These are phyloP conservation scores for Amanita molliuscula DNA, from an alignment of 768 basidiomycete genomes.

Conservation along the genomic window DNA sequence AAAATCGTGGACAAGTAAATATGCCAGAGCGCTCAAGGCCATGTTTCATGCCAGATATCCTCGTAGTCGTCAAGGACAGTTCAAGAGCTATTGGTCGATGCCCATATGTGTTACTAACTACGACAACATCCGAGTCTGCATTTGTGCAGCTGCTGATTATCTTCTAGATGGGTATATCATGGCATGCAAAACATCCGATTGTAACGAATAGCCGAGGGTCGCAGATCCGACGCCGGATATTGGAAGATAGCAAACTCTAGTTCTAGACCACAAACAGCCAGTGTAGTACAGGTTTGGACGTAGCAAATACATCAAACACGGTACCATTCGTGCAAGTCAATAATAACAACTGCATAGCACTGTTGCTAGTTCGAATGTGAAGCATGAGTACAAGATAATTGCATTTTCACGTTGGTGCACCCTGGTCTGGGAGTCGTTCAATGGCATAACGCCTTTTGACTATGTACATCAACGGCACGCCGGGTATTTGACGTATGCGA, in stretches of 20 bases:
- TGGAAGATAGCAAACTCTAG: not conserved
- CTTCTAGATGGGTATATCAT: not conserved
- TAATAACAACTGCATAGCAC: not conserved
- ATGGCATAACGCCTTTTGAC: slow-evolving; percentile 88
- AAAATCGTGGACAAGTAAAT: no score
- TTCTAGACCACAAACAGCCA: not conserved
- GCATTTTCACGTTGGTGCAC: slow-evolving; percentile 48
- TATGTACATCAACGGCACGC: slow-evolving; percentile 97
- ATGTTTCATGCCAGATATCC: no score
- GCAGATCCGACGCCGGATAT: not conserved
- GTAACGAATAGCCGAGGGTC: not conserved
- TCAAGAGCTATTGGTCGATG: no score
- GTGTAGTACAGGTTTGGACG: not conserved
- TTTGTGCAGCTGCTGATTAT: no score
- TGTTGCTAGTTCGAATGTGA: not conserved
- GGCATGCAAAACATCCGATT: not conserved
- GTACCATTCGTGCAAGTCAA: not conserved
- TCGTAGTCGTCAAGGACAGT: no score
- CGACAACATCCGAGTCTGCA: no score
- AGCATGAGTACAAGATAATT: not conserved
- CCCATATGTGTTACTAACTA: no score
- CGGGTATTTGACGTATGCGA: slow-evolving; percentile 85
- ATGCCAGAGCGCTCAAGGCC: no score
- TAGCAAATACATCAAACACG: not conserved
- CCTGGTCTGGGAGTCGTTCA: slow-evolving; percentile 90